A percentile compares a stretch with the other conserved stretches of the same genome.
Evolutionary conservation across 768 basidiomycete genomes (phyloP).

Genomic region (Thelephora aurantiotincta): DNA sequence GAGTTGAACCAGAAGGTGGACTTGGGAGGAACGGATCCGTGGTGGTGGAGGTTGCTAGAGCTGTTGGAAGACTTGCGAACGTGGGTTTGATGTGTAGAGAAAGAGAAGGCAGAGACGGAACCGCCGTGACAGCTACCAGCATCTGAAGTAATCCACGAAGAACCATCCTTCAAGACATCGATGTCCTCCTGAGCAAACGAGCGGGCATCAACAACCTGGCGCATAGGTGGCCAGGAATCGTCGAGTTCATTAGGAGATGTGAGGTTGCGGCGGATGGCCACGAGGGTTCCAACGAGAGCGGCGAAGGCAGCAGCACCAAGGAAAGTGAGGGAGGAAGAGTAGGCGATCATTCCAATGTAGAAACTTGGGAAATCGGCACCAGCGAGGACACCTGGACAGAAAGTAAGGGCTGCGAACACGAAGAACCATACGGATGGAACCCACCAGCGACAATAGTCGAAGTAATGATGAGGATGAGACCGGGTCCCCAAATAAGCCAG

Average conservation of each 20-base stretch:
- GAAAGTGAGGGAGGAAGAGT: slow-evolving; percentile 36
- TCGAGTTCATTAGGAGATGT: slow-evolving; percentile 33
- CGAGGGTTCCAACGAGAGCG: slow-evolving; percentile 47
- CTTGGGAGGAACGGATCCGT: slow-evolving; percentile 27
- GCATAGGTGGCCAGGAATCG: slow-evolving; percentile 48
- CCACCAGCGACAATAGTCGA: slow-evolving; percentile 41
- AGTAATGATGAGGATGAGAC: slow-evolving; percentile 33
- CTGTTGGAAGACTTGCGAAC: slow-evolving; percentile 25
- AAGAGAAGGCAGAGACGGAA: slow-evolving; percentile 58
- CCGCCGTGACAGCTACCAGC: slow-evolving; percentile 32
- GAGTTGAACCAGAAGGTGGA: slow-evolving; percentile 52
- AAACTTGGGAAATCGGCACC: slow-evolving; percentile 36
- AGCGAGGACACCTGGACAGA: slow-evolving; percentile 28
- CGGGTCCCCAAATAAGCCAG: slow-evolving; percentile 64
- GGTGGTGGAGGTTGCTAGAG: slow-evolving; percentile 11
- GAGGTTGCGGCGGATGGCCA: slow-evolving; percentile 54
- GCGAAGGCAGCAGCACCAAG: slow-evolving; percentile 39
- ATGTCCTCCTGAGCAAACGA: slow-evolving; percentile 63
- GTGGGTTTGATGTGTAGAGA: slow-evolving; percentile 51
- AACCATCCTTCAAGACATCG: slow-evolving; percentile 58
- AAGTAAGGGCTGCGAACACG: neutral
- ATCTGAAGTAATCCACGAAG: slow-evolving; percentile 70
- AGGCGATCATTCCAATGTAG: slow-evolving; percentile 47
- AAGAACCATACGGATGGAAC: neutral
- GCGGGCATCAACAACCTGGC: slow-evolving; percentile 37